Base-by-base conservation (phyloP, 192 early-diverging fungal genomes). In the Podochytrium sp. region DNA sequence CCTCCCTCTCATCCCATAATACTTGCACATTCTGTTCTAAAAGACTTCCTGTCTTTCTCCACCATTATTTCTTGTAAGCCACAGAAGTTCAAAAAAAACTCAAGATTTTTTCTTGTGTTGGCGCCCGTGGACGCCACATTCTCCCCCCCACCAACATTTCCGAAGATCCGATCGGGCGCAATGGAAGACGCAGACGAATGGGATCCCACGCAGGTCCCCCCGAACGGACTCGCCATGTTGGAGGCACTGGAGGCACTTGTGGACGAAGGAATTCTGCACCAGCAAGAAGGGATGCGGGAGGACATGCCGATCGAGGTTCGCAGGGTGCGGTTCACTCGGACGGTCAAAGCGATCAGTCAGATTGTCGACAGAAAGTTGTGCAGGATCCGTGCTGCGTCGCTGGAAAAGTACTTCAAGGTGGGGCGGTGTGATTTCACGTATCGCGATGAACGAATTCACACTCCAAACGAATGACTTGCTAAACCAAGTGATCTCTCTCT, bases 331-430 rank as follows among this genome's bases (percentile, higher is more conserved):
- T 68, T 68, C 51, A 51, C 55, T 47, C 66, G 66, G n/a, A 68
- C 66, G 1, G 66, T 68, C 66, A 51, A 33, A 20, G 66, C 66
- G 5, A 51, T 68, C 34, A 37, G 50, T 7, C 20, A n/a, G 20
- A 68, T 68, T 68, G 66, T 68, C 20, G 66, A 68, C 37, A 34
- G 34, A 1, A 20, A 35, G 38, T 30, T 68, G 50, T 68, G 35
- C 52, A n/a, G 51, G 14, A 16, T 41, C 25, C n/a, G 16, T n/a
- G 66, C 66, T 7, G 35, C 14, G 2, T 10, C 32, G 30, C 27
- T 68, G 6, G 66, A 68, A 33, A 23, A 23, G 34, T 68, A 68
- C 39, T 68, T 68, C 35, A 68, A 68, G 66, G 66, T 68, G 47
- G 29, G 4, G 41, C 18, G 29, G 29, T 57, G n/a, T 57, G 55